phyloP scores from a whole-genome alignment of 257 asterid species.

The Misopates orontium region DNA sequence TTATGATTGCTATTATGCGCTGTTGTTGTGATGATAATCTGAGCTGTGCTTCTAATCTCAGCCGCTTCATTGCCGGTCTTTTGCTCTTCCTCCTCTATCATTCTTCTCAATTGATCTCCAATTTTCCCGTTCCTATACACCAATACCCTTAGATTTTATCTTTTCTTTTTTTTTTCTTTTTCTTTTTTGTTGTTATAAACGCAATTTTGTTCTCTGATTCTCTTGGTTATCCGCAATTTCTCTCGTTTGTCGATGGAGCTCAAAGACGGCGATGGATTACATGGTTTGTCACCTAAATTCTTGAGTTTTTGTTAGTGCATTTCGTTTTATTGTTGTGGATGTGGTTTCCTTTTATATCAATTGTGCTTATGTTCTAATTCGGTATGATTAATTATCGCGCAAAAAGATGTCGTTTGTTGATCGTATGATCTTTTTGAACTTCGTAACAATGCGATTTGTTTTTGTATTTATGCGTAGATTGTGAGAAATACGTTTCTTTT shows the following conservation, averaged over 20 bases:
- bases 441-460: neutral
- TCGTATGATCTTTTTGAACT: neutral
- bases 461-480: slow-evolving; percentile 11
- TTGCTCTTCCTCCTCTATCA: slow-evolving; percentile 81
- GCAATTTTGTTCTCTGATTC: neutral
- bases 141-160: slow-evolving; percentile 30
- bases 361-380: neutral
- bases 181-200: neutral
- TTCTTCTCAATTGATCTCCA: slow-evolving; percentile 80
- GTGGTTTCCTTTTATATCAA: neutral
- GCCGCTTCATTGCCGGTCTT: slow-evolving; percentile 94
- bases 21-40: slow-evolving; percentile 51
- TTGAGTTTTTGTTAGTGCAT: neutral
- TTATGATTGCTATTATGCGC: slow-evolving; percentile 70
- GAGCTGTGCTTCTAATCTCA: slow-evolving; percentile 70
- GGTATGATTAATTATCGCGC: neutral
- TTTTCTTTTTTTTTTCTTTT: neutral
- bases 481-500: neutral
- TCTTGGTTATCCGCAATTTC: slow-evolving; percentile 14
- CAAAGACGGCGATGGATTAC: slow-evolving; percentile 43
- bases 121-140: slow-evolving; percentile 97
- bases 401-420: neutral
- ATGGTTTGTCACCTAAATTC: slow-evolving; percentile 46
- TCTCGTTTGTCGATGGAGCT: slow-evolving; percentile 43
- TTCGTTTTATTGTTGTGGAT: neutral